These are phyloP conservation scores for Spencermartinsiella ligniputridi DNA, from an alignment of 1,139 yeast species.

Conservation along the genomic window DNA sequence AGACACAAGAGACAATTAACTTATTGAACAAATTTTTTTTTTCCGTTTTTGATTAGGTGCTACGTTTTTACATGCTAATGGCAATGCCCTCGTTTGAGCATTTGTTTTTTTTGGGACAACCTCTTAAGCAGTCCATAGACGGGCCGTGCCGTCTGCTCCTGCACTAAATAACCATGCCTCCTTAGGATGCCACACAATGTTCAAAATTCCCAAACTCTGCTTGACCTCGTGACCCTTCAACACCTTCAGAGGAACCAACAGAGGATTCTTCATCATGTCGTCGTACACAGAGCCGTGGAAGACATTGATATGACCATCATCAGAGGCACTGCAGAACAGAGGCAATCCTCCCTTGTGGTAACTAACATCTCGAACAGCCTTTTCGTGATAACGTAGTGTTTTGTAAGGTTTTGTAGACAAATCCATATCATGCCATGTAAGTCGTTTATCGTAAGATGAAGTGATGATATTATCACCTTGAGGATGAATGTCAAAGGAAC, in stretches of 20 bases:
- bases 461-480: constrained; percentile 93
- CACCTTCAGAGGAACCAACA: constrained; percentile 93
- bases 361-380: constrained; percentile 83
- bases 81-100: too few species aligned
- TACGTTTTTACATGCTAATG: neutral
- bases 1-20: too few species aligned
- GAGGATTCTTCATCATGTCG: constrained; percentile 91
- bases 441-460: constrained; percentile 90
- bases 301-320: constrained; percentile 88
- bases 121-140: constrained; percentile 94
- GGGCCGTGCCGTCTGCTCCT: constrained; percentile 97
- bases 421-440: constrained; percentile 96
- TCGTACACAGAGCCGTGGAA: constrained; percentile 98
- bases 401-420: constrained; percentile 87
- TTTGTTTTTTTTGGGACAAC: too few species aligned
- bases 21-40: too few species aligned
- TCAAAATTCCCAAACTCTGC: constrained; percentile 83
- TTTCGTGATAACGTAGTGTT: constrained; percentile 89
- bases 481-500: constrained; percentile 90
- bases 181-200: constrained; percentile 92
- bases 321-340: constrained; percentile 92
- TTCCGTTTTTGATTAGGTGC: too few species aligned
- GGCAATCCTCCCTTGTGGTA: constrained; percentile 87
- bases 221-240: constrained; percentile 85
- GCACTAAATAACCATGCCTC: constrained; percentile 98